A percentile compares a stretch with the other conserved stretches of the same genome.
Conservation (phyloP, 1,139 yeast genomes). For the Candida sp. region DNA sequence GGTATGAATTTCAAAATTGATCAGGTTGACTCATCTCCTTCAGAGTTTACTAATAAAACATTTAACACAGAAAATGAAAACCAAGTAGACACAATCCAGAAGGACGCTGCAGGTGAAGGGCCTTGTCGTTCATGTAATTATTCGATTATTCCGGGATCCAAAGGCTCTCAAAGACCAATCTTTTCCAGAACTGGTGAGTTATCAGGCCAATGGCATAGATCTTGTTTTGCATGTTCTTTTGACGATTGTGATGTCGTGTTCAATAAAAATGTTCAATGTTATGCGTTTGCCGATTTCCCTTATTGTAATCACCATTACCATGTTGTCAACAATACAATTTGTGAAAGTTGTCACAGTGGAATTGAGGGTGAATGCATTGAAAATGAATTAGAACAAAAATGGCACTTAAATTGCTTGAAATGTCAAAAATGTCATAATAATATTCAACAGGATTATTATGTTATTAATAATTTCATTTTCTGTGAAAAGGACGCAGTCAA, state of each 20-base stretch:
- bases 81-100: slow-evolving; percentile 1
- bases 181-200: slow-evolving; percentile 79
- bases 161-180: slow-evolving; percentile 43
- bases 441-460: slow-evolving; percentile 55
- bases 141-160: slow-evolving; percentile 45
- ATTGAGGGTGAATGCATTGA: slow-evolving; percentile 93
- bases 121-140: slow-evolving; percentile 67
- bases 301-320: slow-evolving; percentile 86
- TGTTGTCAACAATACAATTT: slow-evolving; percentile 66
- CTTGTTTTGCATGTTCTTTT: slow-evolving; percentile 70
- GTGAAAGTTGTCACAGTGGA: slow-evolving; percentile 67
- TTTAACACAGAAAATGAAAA: slow-evolving; percentile 3
- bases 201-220: slow-evolving; percentile 93
- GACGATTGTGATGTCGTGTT: slow-evolving; percentile 52
- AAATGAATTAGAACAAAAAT: slow-evolving; percentile 62
- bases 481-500: slow-evolving; percentile 47
- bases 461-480: slow-evolving; percentile 46
- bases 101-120: slow-evolving; percentile 54
- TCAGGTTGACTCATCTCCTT: slow-evolving; percentile 10
- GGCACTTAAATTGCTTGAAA: slow-evolving; percentile 61
- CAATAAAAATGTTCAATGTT: slow-evolving; percentile 65
- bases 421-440: slow-evolving; percentile 49
- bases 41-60: slow-evolving; percentile 6
- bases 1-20: slow-evolving; percentile 19
- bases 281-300: slow-evolving; percentile 75